Evolutionary conservation across 805 yeast species (phyloP).

Genomic region (Candida suzukii): DNA sequence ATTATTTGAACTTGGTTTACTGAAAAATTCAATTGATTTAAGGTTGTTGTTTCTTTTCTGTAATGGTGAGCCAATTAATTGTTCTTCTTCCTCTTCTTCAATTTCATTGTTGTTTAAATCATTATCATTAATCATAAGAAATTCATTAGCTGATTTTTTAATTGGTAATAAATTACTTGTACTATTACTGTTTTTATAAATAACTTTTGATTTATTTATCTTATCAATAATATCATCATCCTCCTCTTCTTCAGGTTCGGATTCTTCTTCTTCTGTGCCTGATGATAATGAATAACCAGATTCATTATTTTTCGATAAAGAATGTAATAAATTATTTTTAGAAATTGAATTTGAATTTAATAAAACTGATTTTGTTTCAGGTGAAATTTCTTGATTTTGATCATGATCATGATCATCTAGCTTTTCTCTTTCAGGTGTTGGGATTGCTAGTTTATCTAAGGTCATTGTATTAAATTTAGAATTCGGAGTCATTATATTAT

Average conservation of each 20-base stretch:
- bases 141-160: background rate
- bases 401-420: background rate
- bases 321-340: background rate
- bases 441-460: constrained; percentile 8
- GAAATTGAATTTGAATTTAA: background rate
- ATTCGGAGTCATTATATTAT: constrained; percentile 3
- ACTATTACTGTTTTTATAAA: background rate
- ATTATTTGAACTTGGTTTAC: too few species aligned
- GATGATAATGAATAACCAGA: background rate
- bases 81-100: constrained; percentile 9
- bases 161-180: background rate
- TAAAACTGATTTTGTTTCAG: constrained; percentile 11
- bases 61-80: constrained; percentile 30
- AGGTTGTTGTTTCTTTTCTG: constrained; percentile 21
- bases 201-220: background rate
- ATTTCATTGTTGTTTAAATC: background rate
- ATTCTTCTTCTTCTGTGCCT: background rate
- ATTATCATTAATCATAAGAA: too few species aligned
- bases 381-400: constrained; percentile 4
- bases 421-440: constrained; percentile 5
- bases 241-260: background rate
- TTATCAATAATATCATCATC: background rate
- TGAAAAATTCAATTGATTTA: constrained; percentile 2
- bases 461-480: constrained; percentile 6
- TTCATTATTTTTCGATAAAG: background rate